Evolutionary conservation across 2,329 filamentous ascomycete genomes (phyloP).

Genomic region (Ophiocordyceps camponoti-saundersi): DNA sequence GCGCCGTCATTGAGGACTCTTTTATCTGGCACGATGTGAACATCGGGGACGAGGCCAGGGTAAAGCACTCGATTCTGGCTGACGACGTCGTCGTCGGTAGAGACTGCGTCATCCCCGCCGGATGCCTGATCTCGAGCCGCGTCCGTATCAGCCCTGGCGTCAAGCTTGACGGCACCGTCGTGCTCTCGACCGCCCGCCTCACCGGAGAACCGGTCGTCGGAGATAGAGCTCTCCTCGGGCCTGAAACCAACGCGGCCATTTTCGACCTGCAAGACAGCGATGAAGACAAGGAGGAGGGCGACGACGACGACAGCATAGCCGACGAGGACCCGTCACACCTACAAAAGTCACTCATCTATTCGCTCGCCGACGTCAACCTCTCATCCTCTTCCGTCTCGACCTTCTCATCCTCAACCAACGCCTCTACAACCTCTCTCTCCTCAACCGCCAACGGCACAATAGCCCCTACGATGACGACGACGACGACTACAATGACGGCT

Average conservation of each 20-base stretch:
- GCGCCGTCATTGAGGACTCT: constrained; percentile 61
- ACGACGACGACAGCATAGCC: constrained; percentile 12
- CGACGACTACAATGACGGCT: constrained; percentile 4
- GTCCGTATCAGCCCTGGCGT: constrained; percentile 52
- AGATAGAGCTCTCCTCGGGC: constrained; percentile 29
- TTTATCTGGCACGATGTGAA: constrained; percentile 78
- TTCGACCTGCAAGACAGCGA: constrained; percentile 29
- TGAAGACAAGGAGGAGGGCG: background rate
- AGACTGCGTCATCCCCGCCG: constrained; percentile 49
- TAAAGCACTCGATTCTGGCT: constrained; percentile 62
- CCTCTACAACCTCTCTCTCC: constrained; percentile 42
- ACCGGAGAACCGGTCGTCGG: constrained; percentile 19
- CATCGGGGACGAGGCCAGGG: constrained; percentile 55
- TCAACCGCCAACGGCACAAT: constrained; percentile 1
- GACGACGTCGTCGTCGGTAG: constrained; percentile 55
- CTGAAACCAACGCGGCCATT: constrained; percentile 34
- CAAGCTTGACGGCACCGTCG: constrained; percentile 19
- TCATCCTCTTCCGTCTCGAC: constrained; percentile 39
- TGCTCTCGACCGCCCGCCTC: constrained; percentile 18
- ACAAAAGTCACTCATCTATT: constrained; percentile 39
- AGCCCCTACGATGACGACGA: no score
- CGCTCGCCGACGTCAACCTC: constrained; percentile 32
- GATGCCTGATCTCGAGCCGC: constrained; percentile 64
- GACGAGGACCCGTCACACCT: constrained; percentile 31
- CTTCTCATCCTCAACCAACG: constrained; percentile 47